Percentiles rank a stretch among this genome's conserved stretches.
Evolutionary conservation across 1,284 basidiomycete genomes (phyloP).

Genomic region (Cryptococcus hybrid): DNA sequence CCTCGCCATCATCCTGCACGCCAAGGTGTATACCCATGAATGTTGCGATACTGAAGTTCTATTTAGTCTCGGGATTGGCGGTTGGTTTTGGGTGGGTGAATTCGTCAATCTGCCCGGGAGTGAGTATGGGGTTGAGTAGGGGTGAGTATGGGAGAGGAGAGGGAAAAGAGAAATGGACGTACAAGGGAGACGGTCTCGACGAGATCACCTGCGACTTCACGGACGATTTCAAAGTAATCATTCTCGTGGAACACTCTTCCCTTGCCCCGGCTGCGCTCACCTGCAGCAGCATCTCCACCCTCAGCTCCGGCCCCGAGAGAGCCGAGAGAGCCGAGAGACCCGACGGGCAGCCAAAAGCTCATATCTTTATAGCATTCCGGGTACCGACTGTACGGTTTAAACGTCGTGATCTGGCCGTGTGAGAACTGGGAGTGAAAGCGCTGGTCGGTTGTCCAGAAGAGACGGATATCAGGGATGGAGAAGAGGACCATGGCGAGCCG

Average conservation of each 20-base stretch:
- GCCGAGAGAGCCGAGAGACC: constrained; percentile 7
- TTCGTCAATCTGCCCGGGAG: constrained; percentile 69
- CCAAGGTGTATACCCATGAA: constrained; percentile 85
- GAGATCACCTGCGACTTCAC: constrained; percentile 87
- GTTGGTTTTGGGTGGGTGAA: constrained; percentile 90
- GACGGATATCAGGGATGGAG: constrained; percentile 95
- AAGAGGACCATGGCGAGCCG: constrained; percentile 98
- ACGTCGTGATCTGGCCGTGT: constrained; percentile 69
- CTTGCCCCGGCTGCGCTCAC: background rate
- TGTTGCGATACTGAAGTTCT: constrained; percentile 62
- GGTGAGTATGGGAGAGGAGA: background rate
- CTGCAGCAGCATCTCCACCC: constrained; percentile 15
- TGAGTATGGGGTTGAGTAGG: background rate
- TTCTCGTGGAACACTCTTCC: constrained; percentile 74
- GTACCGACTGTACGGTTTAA: constrained; percentile 86
- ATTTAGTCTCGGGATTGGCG: constrained; percentile 57
- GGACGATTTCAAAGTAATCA: constrained; percentile 92
- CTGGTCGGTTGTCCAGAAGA: constrained; percentile 92
- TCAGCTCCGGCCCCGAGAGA: constrained; percentile 17
- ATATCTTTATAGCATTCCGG: constrained; percentile 87
- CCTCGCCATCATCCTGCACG: constrained; percentile 83
- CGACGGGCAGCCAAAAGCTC: constrained; percentile 78
- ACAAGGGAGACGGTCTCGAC: constrained; percentile 88
- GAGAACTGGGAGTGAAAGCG: constrained; percentile 88
- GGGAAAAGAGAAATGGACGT: constrained; percentile 26